phyloP scores from a whole-genome alignment of 371 early-diverging fungal genomes.

The Mortierella polycephala region DNA sequence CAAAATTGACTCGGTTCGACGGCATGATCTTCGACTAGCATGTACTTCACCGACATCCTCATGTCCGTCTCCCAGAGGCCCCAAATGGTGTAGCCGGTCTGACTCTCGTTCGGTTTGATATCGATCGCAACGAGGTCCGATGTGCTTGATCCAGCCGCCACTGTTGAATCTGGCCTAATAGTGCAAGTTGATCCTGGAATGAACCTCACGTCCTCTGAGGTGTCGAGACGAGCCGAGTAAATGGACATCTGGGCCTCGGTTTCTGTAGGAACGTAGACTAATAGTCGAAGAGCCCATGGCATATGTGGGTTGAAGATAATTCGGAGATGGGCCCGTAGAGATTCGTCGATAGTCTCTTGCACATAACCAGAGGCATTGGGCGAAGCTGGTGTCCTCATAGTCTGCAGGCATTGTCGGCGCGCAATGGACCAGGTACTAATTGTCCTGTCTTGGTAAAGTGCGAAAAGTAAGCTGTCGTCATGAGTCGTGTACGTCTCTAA shows the following conservation, averaged over 20 bases:
- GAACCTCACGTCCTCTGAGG: constrained; percentile 31
- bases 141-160: constrained; percentile 16
- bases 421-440: constrained; percentile 43
- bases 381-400: constrained; percentile 14
- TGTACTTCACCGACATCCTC: constrained; percentile 24
- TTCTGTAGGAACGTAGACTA: constrained; percentile 43
- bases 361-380: constrained; percentile 38
- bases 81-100: constrained; percentile 42
- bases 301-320: constrained; percentile 37
- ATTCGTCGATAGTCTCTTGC: constrained; percentile 41
- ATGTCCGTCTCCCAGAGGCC: constrained; percentile 41
- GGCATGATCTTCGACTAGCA: constrained; percentile 39
- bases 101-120: constrained; percentile 17
- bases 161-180: constrained; percentile 20
- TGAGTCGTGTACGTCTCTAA: constrained; percentile 29
- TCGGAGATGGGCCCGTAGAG: constrained; percentile 25
- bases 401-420: constrained; percentile 42
- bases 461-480: constrained; percentile 37
- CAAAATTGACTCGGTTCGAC: constrained; percentile 24
- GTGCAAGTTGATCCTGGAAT: constrained; percentile 15
- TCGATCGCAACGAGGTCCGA: constrained; percentile 21
- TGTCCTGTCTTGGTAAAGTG: constrained; percentile 39
- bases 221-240: constrained; percentile 32
- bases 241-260: constrained; percentile 34
- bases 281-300: constrained; percentile 44